A percentile compares a stretch with the other conserved stretches of the same genome.
phyloP scores from a whole-genome alignment of 2,329 filamentous ascomycete genomes.

The Byssochlamys sp. region DNA sequence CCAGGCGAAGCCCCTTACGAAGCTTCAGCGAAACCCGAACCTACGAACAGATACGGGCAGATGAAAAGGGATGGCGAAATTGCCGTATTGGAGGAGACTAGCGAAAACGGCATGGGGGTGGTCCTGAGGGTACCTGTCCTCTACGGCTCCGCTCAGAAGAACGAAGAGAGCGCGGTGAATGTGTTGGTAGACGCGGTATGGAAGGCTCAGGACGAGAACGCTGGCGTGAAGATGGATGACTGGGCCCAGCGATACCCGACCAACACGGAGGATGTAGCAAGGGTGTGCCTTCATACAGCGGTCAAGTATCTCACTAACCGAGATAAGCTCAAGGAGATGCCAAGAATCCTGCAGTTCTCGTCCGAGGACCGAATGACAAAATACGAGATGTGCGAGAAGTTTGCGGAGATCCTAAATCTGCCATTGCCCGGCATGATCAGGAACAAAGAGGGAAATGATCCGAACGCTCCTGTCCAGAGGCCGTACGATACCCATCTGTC shows the following conservation, averaged over 20 bases:
- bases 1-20: conserved; percentile 81
- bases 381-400: conserved; percentile 71
- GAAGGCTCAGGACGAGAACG: conserved; percentile 57
- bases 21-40: conserved; percentile 51
- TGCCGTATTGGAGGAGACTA: conserved; percentile 56
- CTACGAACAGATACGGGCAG: conserved; percentile 71
- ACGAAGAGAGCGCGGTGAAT: conserved; percentile 73
- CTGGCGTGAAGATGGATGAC: conserved; percentile 68
- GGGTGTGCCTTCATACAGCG: conserved; percentile 67
- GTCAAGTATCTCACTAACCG: conserved; percentile 53
- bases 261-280: conserved; percentile 75
- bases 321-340: conserved; percentile 47
- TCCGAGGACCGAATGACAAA: conserved; percentile 82
- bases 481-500: conserved; percentile 85
- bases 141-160: conserved; percentile 65
- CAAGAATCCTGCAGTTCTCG: conserved; percentile 69
- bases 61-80: conserved; percentile 62
- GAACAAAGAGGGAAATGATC: conserved; percentile 62
- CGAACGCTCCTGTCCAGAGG: conserved; percentile 60
- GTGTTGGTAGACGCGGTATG: conserved; percentile 65
- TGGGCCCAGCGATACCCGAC: conserved; percentile 79
- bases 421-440: conserved; percentile 55
- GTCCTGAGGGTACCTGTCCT: conserved; percentile 74
- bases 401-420: conserved; percentile 71
- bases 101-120: conserved; percentile 49